Conservation (phyloP, 495 filamentous ascomycete species). For the Lophiotrema nucula region DNA sequence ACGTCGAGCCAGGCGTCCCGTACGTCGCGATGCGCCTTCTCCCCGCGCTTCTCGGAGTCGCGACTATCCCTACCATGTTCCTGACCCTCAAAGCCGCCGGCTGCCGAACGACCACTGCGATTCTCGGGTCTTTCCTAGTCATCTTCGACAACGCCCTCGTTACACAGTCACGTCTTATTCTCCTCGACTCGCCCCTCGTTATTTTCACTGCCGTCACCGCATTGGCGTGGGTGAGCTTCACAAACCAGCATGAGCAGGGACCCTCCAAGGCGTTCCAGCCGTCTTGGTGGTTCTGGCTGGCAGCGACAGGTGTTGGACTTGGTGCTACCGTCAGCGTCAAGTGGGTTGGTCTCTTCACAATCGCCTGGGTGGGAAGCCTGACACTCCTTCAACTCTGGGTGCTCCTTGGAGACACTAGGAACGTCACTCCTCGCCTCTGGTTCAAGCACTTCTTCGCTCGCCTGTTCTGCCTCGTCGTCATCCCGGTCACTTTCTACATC, state of each 20-base stretch:
- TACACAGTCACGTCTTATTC: constrained; percentile 90
- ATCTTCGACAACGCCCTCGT: constrained; percentile 95
- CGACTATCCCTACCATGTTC: constrained; percentile 88
- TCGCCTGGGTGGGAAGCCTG: constrained; percentile 93
- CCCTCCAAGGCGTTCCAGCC: constrained; percentile 79
- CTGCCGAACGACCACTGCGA: constrained; percentile 78
- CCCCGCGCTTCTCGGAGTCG: constrained; percentile 81
- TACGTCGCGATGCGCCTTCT: constrained; percentile 97
- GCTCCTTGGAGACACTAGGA: constrained; percentile 81
- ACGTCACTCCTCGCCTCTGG: constrained; percentile 81
- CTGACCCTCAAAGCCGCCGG: constrained; percentile 88
- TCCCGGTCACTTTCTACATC: constrained; percentile 88
- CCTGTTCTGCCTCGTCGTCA: constrained; percentile 86
- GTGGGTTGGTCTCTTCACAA: constrained; percentile 98
- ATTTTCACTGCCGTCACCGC: constrained; percentile 92
- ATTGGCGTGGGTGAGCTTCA: constrained; percentile 86
- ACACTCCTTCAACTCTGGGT: constrained; percentile 93
- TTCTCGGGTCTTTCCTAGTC: constrained; percentile 77
- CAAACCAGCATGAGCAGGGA: constrained; percentile 94
- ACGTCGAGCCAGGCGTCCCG: constrained; percentile 87
- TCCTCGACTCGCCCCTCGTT: constrained; percentile 92
- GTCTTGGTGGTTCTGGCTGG: constrained; percentile 98
- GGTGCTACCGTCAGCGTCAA: constrained; percentile 95
- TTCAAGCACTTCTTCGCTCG: constrained; percentile 94
- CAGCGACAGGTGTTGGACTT: constrained; percentile 77